Evolutionary conservation across 2,329 filamentous ascomycete genomes (phyloP).

Genomic region (Fusarium neocosmosporiellum): DNA sequence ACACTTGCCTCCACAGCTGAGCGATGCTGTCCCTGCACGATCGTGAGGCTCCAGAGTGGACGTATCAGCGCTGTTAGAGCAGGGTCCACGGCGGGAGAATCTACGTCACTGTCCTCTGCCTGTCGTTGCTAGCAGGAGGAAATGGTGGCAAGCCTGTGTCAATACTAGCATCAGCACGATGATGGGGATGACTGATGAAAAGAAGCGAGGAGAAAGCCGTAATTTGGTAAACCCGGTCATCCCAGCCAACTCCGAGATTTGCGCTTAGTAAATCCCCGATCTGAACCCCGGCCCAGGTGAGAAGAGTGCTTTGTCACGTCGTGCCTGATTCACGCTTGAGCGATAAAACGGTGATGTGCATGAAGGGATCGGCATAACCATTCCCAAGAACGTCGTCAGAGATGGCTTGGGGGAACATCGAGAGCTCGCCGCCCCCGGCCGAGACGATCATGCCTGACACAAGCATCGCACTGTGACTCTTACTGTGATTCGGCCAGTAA

Average conservation of each 20-base stretch:
- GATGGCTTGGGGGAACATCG: constrained; percentile 15
- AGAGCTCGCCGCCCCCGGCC: constrained; percentile 24
- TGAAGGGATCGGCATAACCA: constrained; percentile 21
- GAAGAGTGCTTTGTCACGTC: neutral
- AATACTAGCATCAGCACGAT: constrained; percentile 1
- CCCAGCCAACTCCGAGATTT: neutral
- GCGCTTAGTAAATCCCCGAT: constrained; percentile 4
- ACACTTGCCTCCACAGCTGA: neutral
- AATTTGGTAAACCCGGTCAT: neutral
- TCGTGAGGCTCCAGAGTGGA: neutral
- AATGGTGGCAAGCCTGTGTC: constrained; percentile 3
- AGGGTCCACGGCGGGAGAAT: neutral
- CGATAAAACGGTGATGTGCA: constrained; percentile 28
- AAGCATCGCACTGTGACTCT: constrained; percentile 5
- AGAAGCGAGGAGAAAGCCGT: neutral
- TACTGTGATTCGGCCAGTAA: neutral
- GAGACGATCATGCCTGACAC: neutral
- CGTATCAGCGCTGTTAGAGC: neutral
- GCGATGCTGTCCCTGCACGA: neutral
- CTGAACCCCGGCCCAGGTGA: neutral
- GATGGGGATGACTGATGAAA: neutral
- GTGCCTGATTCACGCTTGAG: constrained; percentile 19
- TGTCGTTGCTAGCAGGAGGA: neutral
- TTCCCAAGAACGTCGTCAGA: constrained; percentile 20
- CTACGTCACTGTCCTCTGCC: constrained; percentile 5